Evolutionary conservation across 257 asterid species (phyloP).

Genomic region (Linaria vulgaris): DNA sequence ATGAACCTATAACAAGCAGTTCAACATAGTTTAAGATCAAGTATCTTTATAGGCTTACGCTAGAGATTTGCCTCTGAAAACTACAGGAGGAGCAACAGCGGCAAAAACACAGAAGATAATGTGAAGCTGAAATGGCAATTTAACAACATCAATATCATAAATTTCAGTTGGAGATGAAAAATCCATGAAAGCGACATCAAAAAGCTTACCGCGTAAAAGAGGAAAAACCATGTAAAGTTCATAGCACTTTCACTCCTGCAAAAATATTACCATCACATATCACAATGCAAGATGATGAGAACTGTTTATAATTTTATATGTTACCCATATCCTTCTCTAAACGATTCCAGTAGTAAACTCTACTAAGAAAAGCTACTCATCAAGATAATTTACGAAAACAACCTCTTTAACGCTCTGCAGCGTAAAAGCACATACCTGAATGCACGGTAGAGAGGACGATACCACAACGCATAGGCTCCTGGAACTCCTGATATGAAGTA

Average conservation of each 20-base stretch:
- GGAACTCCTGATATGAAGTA: slow-evolving; percentile 95
- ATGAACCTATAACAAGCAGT: neutral
- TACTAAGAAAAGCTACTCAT: no score
- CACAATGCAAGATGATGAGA: no score
- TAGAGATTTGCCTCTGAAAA: slow-evolving; percentile 91
- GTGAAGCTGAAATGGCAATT: slow-evolving; percentile 66
- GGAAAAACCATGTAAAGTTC: slow-evolving; percentile 94
- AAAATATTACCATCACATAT: slow-evolving; percentile 13
- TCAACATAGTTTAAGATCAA: neutral
- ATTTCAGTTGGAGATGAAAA: slow-evolving; percentile 6
- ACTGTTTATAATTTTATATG: no score
- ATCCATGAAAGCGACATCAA: slow-evolving; percentile 16
- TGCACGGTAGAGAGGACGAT: slow-evolving; percentile 87
- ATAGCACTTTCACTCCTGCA: slow-evolving; percentile 90
- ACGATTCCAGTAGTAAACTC: no score
- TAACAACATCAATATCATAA: slow-evolving; percentile 20
- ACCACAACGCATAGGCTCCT: slow-evolving; percentile 90
- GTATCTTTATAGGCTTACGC: slow-evolving; percentile 50
- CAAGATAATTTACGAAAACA: no score
- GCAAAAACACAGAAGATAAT: slow-evolving; percentile 84
- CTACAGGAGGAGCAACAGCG: slow-evolving; percentile 97
- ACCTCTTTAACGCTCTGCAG: neutral
- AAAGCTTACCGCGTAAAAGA: slow-evolving; percentile 40
- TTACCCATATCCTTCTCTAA: no score
- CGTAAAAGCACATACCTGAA: slow-evolving; percentile 47